Percentiles rank a stretch among this genome's conserved stretches.
These are phyloP conservation scores for Raffaelea deltoideospora DNA, from an alignment of 2,329 filamentous ascomycete genomes.

Conservation along the genomic window DNA sequence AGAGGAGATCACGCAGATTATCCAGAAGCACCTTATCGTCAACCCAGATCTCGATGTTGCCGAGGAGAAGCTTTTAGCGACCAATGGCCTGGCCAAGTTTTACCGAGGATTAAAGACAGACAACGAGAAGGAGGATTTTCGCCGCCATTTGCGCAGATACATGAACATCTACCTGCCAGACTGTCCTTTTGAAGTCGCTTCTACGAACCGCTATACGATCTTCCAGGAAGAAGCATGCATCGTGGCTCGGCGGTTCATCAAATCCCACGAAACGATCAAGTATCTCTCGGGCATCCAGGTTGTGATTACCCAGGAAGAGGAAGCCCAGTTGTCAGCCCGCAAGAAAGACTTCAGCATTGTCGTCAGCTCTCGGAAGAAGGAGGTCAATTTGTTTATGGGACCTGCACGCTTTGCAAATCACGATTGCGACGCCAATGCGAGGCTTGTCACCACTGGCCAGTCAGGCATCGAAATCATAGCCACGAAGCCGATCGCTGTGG, in stretches of 20 bases:
- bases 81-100: conserved; percentile 62
- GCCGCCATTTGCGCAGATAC: conserved; percentile 74
- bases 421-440: conserved; percentile 86
- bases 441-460: conserved; percentile 66
- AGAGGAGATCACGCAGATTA: conserved; percentile 43
- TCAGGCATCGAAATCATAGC: conserved; percentile 87
- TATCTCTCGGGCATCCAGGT: conserved; percentile 87
- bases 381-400: conserved; percentile 81
- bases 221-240: conserved; percentile 78
- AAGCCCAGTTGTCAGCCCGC: conserved; percentile 60
- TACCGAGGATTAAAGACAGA: conserved; percentile 50
- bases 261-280: conserved; percentile 72
- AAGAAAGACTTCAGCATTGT: conserved; percentile 96
- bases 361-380: conserved; percentile 81
- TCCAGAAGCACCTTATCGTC: conserved; percentile 55
- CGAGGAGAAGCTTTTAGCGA: conserved; percentile 55
- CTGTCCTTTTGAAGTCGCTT: conserved; percentile 80
- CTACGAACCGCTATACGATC: conserved; percentile 91
- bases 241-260: conserved; percentile 65
- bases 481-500: conserved; percentile 62
- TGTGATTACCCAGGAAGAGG: conserved; percentile 81
- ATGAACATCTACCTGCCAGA: conserved; percentile 86
- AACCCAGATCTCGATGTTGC: conserved; percentile 56
- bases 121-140: conserved; percentile 76
- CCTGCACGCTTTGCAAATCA: conserved; percentile 95